phyloP scores from a whole-genome alignment of 192 early-diverging fungal genomes.

The Lobosporangium transversale region DNA sequence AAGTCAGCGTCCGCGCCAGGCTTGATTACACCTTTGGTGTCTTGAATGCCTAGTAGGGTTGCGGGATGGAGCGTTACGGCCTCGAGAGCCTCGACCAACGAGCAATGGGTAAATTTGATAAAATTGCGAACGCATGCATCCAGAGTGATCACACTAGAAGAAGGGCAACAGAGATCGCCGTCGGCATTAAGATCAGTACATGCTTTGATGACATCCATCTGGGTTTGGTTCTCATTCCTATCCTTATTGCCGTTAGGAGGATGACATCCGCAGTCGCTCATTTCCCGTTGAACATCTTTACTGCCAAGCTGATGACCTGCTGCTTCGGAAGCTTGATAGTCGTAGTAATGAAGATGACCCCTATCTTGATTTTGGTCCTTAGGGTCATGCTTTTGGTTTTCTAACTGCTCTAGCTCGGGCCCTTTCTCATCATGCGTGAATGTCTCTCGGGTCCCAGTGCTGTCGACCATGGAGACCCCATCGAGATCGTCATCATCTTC shows the following conservation, averaged over 20 bases:
- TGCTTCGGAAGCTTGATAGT: background rate
- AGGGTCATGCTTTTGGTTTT: background rate
- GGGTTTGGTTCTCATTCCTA: background rate
- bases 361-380: background rate
- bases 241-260: background rate
- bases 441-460: background rate
- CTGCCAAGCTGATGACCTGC: background rate
- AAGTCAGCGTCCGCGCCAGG: slow-evolving; percentile 82
- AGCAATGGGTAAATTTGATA: slow-evolving; percentile 78
- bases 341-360: background rate
- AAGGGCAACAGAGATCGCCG: slow-evolving; percentile 51
- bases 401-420: background rate
- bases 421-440: background rate
- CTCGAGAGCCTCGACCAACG: slow-evolving; percentile 80
- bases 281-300: background rate
- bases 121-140: slow-evolving; percentile 83
- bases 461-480: background rate
- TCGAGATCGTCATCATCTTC: slow-evolving; percentile 15
- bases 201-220: slow-evolving; percentile 1
- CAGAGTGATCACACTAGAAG: slow-evolving; percentile 68
- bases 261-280: slow-evolving; percentile 27
- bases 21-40: slow-evolving; percentile 76
- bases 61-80: slow-evolving; percentile 86
- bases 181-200: slow-evolving; percentile 24
- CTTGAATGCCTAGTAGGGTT: slow-evolving; percentile 74